Evolutionary conservation across 768 basidiomycete species (phyloP), one percentile per base, ranked within the genome.

Genomic region (Pleurotus sapidus): DNA sequence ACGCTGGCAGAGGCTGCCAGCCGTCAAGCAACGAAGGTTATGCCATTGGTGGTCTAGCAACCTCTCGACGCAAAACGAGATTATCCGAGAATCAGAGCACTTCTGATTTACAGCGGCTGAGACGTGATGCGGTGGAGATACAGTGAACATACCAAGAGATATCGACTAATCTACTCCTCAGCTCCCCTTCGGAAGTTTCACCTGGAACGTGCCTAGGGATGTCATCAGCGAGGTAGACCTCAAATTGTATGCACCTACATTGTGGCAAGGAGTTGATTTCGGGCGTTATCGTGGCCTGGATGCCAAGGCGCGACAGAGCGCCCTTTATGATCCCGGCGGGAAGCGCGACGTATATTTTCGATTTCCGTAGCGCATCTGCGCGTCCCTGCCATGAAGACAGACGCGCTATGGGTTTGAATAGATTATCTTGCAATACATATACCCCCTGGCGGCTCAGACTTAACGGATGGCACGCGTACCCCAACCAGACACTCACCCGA

Each of bases 361-460:
- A 88, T 56, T 80, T 80, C 63, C 77, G 84, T 7, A 89, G 73
- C 9, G 93, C 86, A 48, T 92, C 89, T 15, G 84, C 75, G 12
- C 88, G 78, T 15, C 93, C 88, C 61, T 89, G 80, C 81, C 87
- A 88, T 1, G 91, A 90, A 2, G 93, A 94, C 42, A 96, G 70
- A 38, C 91, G 84, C 3, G 84, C 71, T 42, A 96, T 84, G 0
- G 95, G 92, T 63, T 89, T 93, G 74, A 97, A 97, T 0, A 84
- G 71, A 63, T 94, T 93, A 62, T 97, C 95, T 71, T 96, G 94
- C 1, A 98, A 78, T 3, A 97, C 95, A 60, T 95, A 97, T 14
- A 95, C 86, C 4, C 95, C 95, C 93, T 96, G 50, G 12, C 2
- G 14, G 14, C 2, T 48, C 47, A 4, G 20, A n/a, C 15, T 48